Conservation (phyloP, 345 rosid genomes). For the Microcos paniculata region DNA sequence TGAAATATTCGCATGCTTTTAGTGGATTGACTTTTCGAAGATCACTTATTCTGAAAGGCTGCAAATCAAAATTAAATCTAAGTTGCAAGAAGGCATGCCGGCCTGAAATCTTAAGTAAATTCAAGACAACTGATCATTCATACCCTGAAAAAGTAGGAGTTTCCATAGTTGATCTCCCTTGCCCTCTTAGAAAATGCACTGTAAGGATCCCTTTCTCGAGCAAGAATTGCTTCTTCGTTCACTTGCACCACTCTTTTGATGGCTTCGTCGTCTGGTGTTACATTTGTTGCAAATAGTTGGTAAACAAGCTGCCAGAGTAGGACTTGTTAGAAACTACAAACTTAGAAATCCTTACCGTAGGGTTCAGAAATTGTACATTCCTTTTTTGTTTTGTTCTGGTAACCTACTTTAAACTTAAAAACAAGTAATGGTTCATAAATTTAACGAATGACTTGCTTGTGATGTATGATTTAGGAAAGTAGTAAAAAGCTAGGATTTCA, state of each 20-base stretch:
- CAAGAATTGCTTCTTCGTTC: conserved; percentile 86
- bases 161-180: conserved; percentile 84
- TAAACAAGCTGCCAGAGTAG: conserved; percentile 63
- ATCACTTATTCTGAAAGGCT: conserved; percentile 76
- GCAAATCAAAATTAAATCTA: conserved; percentile 30
- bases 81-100: conserved; percentile 1
- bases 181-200: conserved; percentile 76
- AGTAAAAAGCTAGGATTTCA: neutral
- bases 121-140: conserved; percentile 13
- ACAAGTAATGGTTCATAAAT: neutral
- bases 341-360: neutral
- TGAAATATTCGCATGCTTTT: conserved; percentile 88
- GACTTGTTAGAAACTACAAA: neutral
- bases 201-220: conserved; percentile 90
- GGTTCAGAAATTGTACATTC: neutral
- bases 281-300: conserved; percentile 65
- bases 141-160: conserved; percentile 91
- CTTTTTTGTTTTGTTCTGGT: neutral
- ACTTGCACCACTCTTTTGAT: conserved; percentile 83
- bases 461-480: neutral
- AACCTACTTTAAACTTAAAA: neutral
- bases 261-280: conserved; percentile 80
- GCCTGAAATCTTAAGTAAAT: conserved; percentile 11
- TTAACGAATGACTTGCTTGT: neutral
- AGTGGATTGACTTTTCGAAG: conserved; percentile 77